Percentiles rank a stretch among this genome's conserved stretches.
Conservation (phyloP, 202 grass and related monocot species). For the Musa balbisiana region DNA sequence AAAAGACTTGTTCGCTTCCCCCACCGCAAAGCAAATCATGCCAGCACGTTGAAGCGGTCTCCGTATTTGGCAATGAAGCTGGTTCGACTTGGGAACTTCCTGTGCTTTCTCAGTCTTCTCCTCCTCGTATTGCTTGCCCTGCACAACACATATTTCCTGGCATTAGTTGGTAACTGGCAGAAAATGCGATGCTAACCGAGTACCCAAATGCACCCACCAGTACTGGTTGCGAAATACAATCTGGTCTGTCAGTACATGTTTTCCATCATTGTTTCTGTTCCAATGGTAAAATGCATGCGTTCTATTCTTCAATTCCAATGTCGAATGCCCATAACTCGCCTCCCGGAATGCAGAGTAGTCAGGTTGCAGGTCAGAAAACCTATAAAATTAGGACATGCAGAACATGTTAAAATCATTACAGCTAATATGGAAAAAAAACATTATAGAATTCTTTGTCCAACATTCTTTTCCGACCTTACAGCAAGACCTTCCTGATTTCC, state of each 20-base stretch:
- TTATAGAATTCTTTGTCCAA: too few relatives aligned
- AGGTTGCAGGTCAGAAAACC: constrained; percentile 74
- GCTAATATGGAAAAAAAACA: not conserved
- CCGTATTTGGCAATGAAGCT: constrained; percentile 24
- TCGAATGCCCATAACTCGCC: constrained; percentile 88
- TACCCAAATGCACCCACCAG: constrained; percentile 37
- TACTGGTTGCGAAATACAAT: constrained; percentile 81
- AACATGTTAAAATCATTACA: not conserved
- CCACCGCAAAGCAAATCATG: not conserved
- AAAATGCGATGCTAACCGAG: not conserved
- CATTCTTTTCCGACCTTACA: constrained; percentile 30
- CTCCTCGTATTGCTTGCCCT: constrained; percentile 70
- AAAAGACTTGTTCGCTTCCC: not conserved
- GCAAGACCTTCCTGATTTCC: constrained; percentile 98
- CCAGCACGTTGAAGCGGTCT: not conserved
- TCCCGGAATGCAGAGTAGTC: constrained; percentile 95
- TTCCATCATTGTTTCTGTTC: constrained; percentile 89
- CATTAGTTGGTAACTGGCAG: not conserved
- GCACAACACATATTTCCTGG: constrained; percentile 1
- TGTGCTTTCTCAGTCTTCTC: constrained; percentile 80
- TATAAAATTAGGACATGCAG: constrained; percentile 16
- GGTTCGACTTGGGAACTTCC: constrained; percentile 12
- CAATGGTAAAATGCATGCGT: constrained; percentile 84
- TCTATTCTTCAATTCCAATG: constrained; percentile 73
- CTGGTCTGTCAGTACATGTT: constrained; percentile 49